Conservation (phyloP, 441 rosid genomes). For the Populus hybrid region DNA sequence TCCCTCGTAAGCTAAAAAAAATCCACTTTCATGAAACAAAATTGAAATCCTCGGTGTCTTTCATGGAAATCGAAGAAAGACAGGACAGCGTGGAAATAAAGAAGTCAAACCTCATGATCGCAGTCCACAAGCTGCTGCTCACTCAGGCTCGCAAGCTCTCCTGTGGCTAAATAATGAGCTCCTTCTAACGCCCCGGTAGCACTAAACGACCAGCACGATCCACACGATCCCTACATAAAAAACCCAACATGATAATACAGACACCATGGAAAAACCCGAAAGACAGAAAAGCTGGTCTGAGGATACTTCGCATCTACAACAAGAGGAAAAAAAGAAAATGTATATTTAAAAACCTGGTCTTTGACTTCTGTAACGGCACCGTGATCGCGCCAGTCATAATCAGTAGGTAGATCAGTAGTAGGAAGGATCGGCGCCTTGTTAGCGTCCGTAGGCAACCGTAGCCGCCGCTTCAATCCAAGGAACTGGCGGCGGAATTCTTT, state of each 20-base stretch:
- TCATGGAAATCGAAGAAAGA: neutral
- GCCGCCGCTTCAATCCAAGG: conserved; percentile 50
- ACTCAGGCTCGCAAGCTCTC: conserved; percentile 80
- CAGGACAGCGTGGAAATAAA: neutral
- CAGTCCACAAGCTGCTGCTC: conserved; percentile 99
- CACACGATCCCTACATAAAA: conserved; percentile 64
- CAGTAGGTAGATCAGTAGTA: conserved; percentile 58
- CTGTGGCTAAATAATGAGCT: conserved; percentile 74
- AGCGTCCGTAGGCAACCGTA: conserved; percentile 71
- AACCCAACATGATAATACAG: neutral
- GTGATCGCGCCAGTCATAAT: conserved; percentile 86
- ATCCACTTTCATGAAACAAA: neutral
- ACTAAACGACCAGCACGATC: conserved; percentile 97
- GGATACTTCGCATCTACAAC: neutral
- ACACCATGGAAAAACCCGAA: neutral
- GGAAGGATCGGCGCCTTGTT: conserved; percentile 84
- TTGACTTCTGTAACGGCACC: conserved; percentile 81
- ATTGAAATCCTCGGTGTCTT: neutral
- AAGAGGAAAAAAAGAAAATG: neutral
- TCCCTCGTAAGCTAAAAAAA: neutral
- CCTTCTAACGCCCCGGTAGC: conserved; percentile 91
- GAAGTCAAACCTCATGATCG: conserved; percentile 78
- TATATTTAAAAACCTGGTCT: conserved; percentile 50
- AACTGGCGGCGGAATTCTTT: conserved; percentile 54
- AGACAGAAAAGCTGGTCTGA: neutral